Conservation (phyloP, 305 asterid genomes). For the Stenogyne calaminthoides region DNA sequence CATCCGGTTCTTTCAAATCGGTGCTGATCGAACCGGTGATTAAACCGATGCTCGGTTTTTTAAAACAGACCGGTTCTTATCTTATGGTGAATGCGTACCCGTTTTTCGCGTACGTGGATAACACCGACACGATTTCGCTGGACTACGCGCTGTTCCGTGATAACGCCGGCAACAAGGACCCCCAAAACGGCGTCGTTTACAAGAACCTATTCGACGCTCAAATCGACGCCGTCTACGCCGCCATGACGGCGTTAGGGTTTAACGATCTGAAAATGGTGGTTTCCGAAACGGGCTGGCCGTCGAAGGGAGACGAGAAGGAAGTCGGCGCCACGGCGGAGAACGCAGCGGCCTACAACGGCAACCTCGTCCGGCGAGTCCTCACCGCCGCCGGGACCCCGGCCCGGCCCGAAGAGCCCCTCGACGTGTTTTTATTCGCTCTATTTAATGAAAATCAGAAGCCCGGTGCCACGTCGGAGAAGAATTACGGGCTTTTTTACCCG, state of each 20-base stretch:
- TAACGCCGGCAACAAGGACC: slow-evolving; percentile 34
- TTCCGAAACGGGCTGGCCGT: slow-evolving; percentile 62
- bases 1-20: slow-evolving; percentile 48
- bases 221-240: slow-evolving; percentile 53
- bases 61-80: slow-evolving; percentile 32
- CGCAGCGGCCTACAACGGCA: slow-evolving; percentile 53
- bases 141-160: slow-evolving; percentile 48
- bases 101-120: slow-evolving; percentile 42
- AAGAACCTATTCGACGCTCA: slow-evolving; percentile 50
- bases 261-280: slow-evolving; percentile 36
- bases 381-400: slow-evolving; percentile 50
- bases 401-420: slow-evolving; percentile 39
- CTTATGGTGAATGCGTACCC: slow-evolving; percentile 54
- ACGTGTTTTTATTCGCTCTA: slow-evolving; percentile 49
- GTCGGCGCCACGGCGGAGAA: slow-evolving; percentile 35
- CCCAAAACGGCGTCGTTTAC: slow-evolving; percentile 41
- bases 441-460: slow-evolving; percentile 50
- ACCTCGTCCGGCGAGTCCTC: slow-evolving; percentile 49
- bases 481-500: slow-evolving; percentile 54
- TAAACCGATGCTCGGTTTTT: slow-evolving; percentile 47
- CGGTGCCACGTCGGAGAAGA: slow-evolving; percentile 51
- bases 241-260: slow-evolving; percentile 37
- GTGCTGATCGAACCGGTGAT: slow-evolving; percentile 45
- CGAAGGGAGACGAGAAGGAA: slow-evolving; percentile 48
- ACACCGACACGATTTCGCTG: slow-evolving; percentile 41